A percentile compares a stretch with the other conserved stretches of the same genome.
Evolutionary conservation across 2,329 filamentous ascomycete genomes (phyloP).

Genomic region (Ambrosiella beaveri): DNA sequence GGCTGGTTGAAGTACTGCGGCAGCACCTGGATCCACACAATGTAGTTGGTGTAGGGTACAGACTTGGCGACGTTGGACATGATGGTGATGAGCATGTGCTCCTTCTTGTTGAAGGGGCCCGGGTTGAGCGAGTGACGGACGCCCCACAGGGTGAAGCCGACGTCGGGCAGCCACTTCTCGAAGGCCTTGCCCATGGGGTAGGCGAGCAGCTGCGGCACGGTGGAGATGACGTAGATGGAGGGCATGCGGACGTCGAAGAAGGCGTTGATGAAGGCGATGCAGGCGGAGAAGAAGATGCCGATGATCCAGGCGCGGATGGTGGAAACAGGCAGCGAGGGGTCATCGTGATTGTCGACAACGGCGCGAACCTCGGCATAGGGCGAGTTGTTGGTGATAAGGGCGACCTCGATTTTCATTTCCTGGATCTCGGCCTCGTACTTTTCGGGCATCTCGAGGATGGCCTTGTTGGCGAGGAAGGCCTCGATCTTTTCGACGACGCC

Average conservation of each 20-base stretch:
- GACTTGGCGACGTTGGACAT: conserved; percentile 35
- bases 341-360: conserved; percentile 37
- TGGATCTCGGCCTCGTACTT: conserved; percentile 26
- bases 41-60: conserved; percentile 31
- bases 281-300: conserved; percentile 28
- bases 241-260: conserved; percentile 39
- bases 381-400: conserved; percentile 34
- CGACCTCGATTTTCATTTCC: conserved; percentile 36
- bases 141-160: conserved; percentile 25
- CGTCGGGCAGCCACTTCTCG: conserved; percentile 29
- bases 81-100: conserved; percentile 38
- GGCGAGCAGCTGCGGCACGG: conserved; percentile 37
- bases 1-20: conserved; percentile 33
- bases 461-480: conserved; percentile 18
- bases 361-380: conserved; percentile 39
- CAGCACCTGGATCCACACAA: conserved; percentile 32
- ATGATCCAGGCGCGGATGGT: conserved; percentile 36
- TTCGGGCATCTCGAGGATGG: conserved; percentile 23
- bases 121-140: conserved; percentile 25
- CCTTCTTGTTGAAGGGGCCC: conserved; percentile 36
- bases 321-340: conserved; percentile 28
- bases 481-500: conserved; percentile 21
- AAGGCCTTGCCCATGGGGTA: conserved; percentile 31
- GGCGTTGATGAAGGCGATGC: conserved; percentile 33
- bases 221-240: conserved; percentile 29